Percentiles rank a stretch among this genome's conserved stretches.
These are phyloP conservation scores for Phyllosticta citribraziliensis DNA, from an alignment of 2,329 filamentous ascomycete genomes.

Conservation along the genomic window DNA sequence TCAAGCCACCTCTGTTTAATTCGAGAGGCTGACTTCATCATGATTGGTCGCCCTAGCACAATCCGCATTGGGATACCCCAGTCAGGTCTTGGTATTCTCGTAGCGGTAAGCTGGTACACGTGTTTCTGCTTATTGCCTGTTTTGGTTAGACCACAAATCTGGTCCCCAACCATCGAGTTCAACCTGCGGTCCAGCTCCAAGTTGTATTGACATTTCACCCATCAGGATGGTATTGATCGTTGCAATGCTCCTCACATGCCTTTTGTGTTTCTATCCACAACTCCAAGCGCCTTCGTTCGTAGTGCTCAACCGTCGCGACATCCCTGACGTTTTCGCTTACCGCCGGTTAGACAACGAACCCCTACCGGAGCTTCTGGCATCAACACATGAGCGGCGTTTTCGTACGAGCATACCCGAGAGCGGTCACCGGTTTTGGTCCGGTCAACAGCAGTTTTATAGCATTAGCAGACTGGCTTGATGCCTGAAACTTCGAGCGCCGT, in stretches of 20 bases:
- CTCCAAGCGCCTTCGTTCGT: not conserved
- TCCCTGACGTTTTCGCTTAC: not conserved
- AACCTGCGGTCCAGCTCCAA: not conserved
- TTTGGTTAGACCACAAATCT: not conserved
- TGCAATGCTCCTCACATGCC: no score
- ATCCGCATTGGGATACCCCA: not conserved
- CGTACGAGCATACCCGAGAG: not conserved
- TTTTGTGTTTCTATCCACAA: no score
- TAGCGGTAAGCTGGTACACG: not conserved
- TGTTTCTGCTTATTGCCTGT: not conserved
- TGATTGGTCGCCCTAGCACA: not conserved
- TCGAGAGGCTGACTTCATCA: not conserved
- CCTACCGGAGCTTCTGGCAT: not conserved
- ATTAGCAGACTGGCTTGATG: not conserved
- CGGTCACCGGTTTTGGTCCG: not conserved
- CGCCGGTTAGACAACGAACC: not conserved
- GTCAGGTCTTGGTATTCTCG: not conserved
- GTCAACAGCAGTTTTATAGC: not conserved
- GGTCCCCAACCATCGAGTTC: not conserved
- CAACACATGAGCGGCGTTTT: not conserved
- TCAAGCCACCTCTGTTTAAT: not conserved
- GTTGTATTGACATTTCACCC: no score
- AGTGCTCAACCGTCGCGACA: not conserved
- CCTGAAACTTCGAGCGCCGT: not conserved
- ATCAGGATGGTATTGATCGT: no score